These are phyloP conservation scores for Lunularia cruciata DNA, from an alignment of 225 moss, liverwort and hornwort genomes.

Conservation along the genomic window DNA sequence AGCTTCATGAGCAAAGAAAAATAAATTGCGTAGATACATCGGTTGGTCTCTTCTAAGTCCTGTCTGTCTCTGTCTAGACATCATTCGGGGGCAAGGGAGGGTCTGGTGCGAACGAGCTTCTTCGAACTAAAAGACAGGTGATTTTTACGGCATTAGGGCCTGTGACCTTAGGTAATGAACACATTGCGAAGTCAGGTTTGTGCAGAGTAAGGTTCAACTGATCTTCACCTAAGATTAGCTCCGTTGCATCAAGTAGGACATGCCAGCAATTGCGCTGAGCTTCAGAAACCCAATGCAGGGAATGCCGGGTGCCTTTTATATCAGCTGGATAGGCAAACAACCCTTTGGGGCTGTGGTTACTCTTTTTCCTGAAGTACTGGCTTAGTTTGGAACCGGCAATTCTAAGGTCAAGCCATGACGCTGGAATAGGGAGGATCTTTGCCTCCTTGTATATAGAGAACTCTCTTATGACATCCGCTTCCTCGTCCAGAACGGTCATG, in stretches of 20 bases:
- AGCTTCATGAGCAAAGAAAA: neutral
- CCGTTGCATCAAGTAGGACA: slow-evolving; percentile 33
- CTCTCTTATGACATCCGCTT: slow-evolving; percentile 31
- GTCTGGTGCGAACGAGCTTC: slow-evolving; percentile 30
- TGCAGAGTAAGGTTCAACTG: slow-evolving; percentile 38
- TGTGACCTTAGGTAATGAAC: slow-evolving; percentile 35
- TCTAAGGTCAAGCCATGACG: slow-evolving; percentile 36
- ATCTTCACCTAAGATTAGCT: slow-evolving; percentile 39
- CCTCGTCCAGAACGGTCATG: slow-evolving; percentile 32
- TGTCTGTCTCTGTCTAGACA: neutral
- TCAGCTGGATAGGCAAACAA: slow-evolving; percentile 37
- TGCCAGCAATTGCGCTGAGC: slow-evolving; percentile 48
- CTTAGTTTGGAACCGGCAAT: slow-evolving; percentile 30
- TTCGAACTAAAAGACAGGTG: slow-evolving; percentile 38
- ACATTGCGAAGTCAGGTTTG: slow-evolving; percentile 38
- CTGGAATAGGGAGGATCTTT: slow-evolving; percentile 33
- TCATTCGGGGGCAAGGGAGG: slow-evolving; percentile 22
- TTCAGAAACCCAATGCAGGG: slow-evolving; percentile 46
- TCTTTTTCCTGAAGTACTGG: slow-evolving; percentile 39
- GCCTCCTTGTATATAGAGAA: slow-evolving; percentile 31
- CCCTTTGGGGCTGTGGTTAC: slow-evolving; percentile 39
- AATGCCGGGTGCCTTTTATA: slow-evolving; percentile 24
- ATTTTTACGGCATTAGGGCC: slow-evolving; percentile 26
- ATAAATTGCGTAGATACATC: neutral
- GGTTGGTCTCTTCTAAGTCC: neutral